Base-by-base conservation (phyloP, 257 asterid genomes). In the Haberlea rhodopensis region DNA sequence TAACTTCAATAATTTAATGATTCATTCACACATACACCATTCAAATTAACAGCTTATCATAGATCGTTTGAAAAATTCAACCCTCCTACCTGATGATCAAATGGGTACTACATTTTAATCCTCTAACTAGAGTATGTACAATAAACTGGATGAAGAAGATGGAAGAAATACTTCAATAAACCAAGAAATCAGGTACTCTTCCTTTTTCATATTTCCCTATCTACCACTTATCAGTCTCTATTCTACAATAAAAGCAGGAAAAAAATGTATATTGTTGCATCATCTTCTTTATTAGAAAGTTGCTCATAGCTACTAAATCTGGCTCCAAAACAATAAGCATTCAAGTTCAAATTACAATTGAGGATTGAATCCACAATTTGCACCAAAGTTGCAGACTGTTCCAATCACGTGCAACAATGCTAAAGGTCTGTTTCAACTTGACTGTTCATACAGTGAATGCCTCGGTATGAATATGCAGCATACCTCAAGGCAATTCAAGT, bases 401-500 rank as follows among this genome's bases (percentile, higher is more conserved):
- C 46, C 8, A 32, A 54, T 54, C 27, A 22, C 52, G 54, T 29
- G 31, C 15, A 25, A 37, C 31, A 15, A 18, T 9, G 16, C 56
- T 13, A 53, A 53, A 37, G n/a, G 70, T 37, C 32, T 49, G 32
- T 28, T n/a, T 45, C 51, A 48, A 6, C 55, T 45, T 45, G 21
- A 32, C 56, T 25, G 60, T 55, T 60, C 13, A 21, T 43, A 31
- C 34, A 65, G 65, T 4, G 13, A 34, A 34, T 43, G 4, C 9
- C 63, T 37, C 43, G 31, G 51, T 25, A 64, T 59, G 49, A 59
- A 31, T 57, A 48, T 65, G 53, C 57, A 58, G 23, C 56, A 65
- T 31, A 53, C 32, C 31, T n/a, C 48, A 66, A 66, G 62, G 58
- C 57, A 20, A 52, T 45, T 63, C 54, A 72, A 52, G 29, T 40